These are phyloP conservation scores for Blastocladiella emersonii DNA, from an alignment of 371 early-diverging fungal genomes.

Conservation along the genomic window DNA sequence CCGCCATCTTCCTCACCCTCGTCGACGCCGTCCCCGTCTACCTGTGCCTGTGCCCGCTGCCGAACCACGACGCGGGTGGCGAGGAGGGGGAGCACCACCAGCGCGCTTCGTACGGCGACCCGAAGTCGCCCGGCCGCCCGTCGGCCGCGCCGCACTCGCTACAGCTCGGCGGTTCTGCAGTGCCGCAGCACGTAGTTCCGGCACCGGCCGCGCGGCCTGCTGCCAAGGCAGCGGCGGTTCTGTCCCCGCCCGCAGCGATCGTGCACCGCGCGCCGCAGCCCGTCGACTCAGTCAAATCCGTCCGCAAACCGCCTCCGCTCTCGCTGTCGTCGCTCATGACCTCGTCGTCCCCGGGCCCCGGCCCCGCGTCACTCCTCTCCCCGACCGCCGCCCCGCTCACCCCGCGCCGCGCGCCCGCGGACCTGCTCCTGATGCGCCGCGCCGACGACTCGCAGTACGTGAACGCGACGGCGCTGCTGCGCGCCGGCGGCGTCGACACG, in stretches of 20 bases:
- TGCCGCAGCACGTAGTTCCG: background rate
- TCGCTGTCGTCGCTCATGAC: background rate
- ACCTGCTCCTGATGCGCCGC: conserved; percentile 48
- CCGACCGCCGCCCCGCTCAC: conserved; percentile 7
- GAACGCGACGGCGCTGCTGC: conserved; percentile 66
- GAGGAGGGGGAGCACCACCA: no score
- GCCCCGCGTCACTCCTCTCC: background rate
- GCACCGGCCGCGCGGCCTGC: conserved; percentile 35
- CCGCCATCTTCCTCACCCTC: conserved; percentile 54
- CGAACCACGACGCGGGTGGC: no score
- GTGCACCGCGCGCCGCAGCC: background rate
- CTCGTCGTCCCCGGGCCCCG: background rate
- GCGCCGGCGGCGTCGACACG: conserved; percentile 72
- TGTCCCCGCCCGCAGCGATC: background rate
- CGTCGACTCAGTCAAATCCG: background rate
- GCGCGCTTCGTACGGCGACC: no score
- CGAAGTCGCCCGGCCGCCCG: background rate
- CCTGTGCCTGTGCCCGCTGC: conserved; percentile 17
- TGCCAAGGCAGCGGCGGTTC: conserved; percentile 15
- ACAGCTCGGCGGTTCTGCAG: no score
- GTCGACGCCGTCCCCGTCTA: conserved; percentile 59
- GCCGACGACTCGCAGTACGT: conserved; percentile 66
- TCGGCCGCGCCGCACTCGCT: no score
- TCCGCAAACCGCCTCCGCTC: background rate
- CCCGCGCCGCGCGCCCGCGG: conserved; percentile 13